Evolutionary conservation across 306 rosid genomes (phyloP).

Genomic region (Dalbergia oliveri): DNA sequence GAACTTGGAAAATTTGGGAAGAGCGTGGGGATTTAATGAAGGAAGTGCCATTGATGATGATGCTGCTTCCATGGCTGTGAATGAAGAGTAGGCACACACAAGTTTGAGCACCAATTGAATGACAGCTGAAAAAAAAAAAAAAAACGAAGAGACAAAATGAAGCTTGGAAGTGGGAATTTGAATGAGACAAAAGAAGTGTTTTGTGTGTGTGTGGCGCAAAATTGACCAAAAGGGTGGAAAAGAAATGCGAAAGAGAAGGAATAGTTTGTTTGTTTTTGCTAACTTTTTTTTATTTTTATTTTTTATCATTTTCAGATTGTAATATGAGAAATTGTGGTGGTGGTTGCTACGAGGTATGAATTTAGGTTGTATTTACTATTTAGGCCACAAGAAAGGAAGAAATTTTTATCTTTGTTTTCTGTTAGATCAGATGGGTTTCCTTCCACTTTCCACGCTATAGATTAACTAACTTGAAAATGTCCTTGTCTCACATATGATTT

Average conservation of each 20-base stretch:
- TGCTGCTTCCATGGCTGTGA: slow-evolving; percentile 59
- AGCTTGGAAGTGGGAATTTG: slow-evolving; percentile 31
- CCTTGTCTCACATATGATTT: slow-evolving; percentile 3
- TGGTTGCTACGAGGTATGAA: neutral
- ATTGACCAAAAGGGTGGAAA: slow-evolving; percentile 35
- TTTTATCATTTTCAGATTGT: neutral
- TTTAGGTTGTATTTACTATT: slow-evolving; percentile 28
- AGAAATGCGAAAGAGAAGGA: neutral
- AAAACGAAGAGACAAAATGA: neutral
- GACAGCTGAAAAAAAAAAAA: neutral
- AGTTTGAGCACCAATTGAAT: slow-evolving; percentile 31
- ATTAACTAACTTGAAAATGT: slow-evolving; percentile 9
- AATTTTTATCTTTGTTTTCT: neutral
- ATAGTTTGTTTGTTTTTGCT: too few species aligned
- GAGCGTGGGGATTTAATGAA: slow-evolving; percentile 46
- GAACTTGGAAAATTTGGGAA: slow-evolving; percentile 49
- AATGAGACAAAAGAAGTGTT: slow-evolving; percentile 37
- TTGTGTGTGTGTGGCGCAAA: slow-evolving; percentile 36
- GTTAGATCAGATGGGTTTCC: slow-evolving; percentile 1
- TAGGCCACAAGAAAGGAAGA: neutral
- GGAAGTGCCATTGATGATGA: slow-evolving; percentile 54
- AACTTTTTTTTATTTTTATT: neutral
- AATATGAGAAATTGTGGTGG: neutral
- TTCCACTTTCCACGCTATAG: slow-evolving; percentile 38
- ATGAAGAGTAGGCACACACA: neutral